Conservation (phyloP, 2,329 filamentous ascomycete genomes). For the Cadophora malorum region DNA sequence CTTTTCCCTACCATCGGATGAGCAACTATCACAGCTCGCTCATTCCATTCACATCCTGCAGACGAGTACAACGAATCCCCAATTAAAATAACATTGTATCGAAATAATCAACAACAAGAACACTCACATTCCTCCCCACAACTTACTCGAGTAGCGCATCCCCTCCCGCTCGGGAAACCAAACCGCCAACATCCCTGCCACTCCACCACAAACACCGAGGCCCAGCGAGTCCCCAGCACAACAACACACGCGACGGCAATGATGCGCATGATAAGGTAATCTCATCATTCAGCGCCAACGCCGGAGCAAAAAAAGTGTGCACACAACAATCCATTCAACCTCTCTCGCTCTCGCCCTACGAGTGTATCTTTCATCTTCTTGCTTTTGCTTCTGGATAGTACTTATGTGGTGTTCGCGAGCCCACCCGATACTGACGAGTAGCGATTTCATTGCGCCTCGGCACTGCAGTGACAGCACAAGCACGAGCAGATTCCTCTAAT, state of each 20-base stretch:
- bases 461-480: slow-evolving; percentile 6
- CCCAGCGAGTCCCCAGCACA: not conserved
- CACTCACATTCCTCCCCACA: not conserved
- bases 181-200: slow-evolving; percentile 21
- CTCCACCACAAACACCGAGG: slow-evolving; percentile 26
- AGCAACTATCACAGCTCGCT: not conserved
- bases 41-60: not conserved
- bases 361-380: not conserved
- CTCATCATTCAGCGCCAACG: slow-evolving; percentile 18
- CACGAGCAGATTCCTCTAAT: slow-evolving; percentile 12
- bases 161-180: not conserved
- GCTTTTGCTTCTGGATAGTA: not conserved
- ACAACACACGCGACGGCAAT: slow-evolving; percentile 28
- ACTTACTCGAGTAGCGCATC: not conserved
- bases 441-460: slow-evolving; percentile 13
- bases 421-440: slow-evolving; percentile 4
- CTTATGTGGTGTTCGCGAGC: slow-evolving; percentile 9
- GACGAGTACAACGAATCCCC: not conserved
- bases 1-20: not conserved
- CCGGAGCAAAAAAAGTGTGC: slow-evolving; percentile 13
- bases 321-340: not conserved
- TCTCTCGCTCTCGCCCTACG: not conserved
- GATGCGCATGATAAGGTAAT: slow-evolving; percentile 37
- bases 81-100: not conserved
- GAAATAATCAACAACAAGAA: not conserved